A percentile compares a stretch with the other conserved stretches of the same genome.
Evolutionary conservation across 1,139 yeast genomes (phyloP).

Genomic region (Pichia sp.): DNA sequence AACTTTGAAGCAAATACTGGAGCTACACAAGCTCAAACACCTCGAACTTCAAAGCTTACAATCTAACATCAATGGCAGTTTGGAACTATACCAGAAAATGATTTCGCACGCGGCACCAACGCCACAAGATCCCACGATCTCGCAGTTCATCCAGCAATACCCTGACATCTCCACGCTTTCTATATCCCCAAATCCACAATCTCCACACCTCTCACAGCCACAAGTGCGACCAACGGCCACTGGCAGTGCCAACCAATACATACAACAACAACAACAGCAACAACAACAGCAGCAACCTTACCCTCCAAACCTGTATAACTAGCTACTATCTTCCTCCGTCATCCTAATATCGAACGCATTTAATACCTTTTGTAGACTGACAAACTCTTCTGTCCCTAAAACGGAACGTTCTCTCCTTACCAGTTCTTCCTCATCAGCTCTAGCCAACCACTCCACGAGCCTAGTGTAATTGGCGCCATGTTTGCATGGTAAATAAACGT

Average conservation of each 20-base stretch:
- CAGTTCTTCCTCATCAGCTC: background rate
- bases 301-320: slow-evolving; percentile 7
- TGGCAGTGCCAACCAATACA: slow-evolving; percentile 8
- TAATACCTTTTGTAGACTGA: slow-evolving; percentile 1
- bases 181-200: background rate
- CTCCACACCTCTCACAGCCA: slow-evolving; percentile 1
- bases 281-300: slow-evolving; percentile 2
- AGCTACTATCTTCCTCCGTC: background rate
- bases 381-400: slow-evolving; percentile 1
- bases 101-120: slow-evolving; percentile 11
- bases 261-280: slow-evolving; percentile 5
- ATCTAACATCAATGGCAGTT: slow-evolving; percentile 60
- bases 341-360: background rate
- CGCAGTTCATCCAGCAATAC: slow-evolving; percentile 12
- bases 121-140: slow-evolving; percentile 10
- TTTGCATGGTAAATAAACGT: slow-evolving; percentile 7
- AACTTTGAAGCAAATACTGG: slow-evolving; percentile 23
- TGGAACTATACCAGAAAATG: slow-evolving; percentile 60
- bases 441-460: slow-evolving; percentile 4
- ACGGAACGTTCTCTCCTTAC: background rate
- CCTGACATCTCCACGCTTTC: slow-evolving; percentile 13
- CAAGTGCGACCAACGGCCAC: slow-evolving; percentile 6
- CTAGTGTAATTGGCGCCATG: background rate
- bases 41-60: slow-evolving; percentile 71
- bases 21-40: slow-evolving; percentile 23